phyloP scores from a whole-genome alignment of 768 basidiomycete genomes.

The Mycena chlorophos region DNA sequence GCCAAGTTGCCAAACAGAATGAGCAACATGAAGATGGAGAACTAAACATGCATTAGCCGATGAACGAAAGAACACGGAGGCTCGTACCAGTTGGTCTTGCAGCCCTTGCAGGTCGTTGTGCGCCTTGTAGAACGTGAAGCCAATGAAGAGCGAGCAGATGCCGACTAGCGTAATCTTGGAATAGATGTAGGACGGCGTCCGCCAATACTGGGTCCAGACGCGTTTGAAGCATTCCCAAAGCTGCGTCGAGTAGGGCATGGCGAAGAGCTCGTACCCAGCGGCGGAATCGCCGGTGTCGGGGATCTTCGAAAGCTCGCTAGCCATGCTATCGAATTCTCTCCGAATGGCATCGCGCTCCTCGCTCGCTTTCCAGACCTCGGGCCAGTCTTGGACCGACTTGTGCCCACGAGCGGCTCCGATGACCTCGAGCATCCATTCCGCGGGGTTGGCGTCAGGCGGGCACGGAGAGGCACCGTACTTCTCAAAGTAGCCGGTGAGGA shows the following conservation, averaged over 20 bases:
- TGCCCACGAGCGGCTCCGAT: constrained; percentile 46
- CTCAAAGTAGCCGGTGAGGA: constrained; percentile 62
- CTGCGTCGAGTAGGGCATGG: constrained; percentile 26
- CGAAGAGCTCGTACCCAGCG: constrained; percentile 23
- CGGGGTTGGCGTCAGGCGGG: constrained; percentile 57
- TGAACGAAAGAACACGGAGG: background rate
- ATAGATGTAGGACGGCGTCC: constrained; percentile 30
- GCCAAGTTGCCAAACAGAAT: constrained; percentile 31
- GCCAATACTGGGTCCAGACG: constrained; percentile 30
- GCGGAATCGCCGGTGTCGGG: constrained; percentile 17
- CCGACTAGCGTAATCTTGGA: constrained; percentile 19
- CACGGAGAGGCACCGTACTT: constrained; percentile 54
- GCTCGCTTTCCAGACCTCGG: constrained; percentile 41
- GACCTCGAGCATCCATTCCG: constrained; percentile 48
- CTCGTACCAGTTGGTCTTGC: constrained; percentile 27
- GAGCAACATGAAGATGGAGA: constrained; percentile 30
- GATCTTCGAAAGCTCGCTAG: constrained; percentile 14
- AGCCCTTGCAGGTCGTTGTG: constrained; percentile 28
- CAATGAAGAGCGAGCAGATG: constrained; percentile 27
- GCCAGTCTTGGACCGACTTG: constrained; percentile 40
- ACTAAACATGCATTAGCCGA: constrained; percentile 9
- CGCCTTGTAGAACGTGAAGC: constrained; percentile 33
- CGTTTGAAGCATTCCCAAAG: constrained; percentile 26
- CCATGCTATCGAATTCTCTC: constrained; percentile 34
- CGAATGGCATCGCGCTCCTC: constrained; percentile 38